Evolutionary conservation across 148 eudicot species (phyloP).

Genomic region (Chenopodium suecicum): DNA sequence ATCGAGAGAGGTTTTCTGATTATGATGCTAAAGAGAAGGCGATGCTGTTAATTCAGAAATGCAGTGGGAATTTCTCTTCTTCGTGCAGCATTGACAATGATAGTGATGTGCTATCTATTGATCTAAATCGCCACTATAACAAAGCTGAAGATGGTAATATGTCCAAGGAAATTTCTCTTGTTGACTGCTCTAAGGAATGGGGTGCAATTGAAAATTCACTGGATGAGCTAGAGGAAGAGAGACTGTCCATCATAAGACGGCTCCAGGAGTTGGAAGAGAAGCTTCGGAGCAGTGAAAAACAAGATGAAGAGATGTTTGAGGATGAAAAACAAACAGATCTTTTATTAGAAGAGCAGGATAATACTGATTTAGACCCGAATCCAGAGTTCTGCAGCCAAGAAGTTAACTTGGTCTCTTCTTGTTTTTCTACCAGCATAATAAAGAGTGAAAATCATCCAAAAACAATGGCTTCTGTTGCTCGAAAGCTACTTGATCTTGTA

Average conservation of each 20-base stretch:
- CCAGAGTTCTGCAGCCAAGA: constrained; percentile 28
- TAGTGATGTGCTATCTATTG: constrained; percentile 70
- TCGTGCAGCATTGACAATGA: constrained; percentile 77
- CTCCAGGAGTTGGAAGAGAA: constrained; percentile 89
- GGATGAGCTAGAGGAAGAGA: constrained; percentile 71
- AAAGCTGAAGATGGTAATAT: constrained; percentile 22
- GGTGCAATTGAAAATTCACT: constrained; percentile 46
- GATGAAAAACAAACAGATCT: constrained; percentile 38
- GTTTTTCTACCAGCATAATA: neutral
- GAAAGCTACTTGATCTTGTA: constrained; percentile 38
- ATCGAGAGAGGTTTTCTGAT: constrained; percentile 56
- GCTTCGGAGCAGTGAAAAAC: constrained; percentile 56
- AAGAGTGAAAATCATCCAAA: constrained; percentile 16
- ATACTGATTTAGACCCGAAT: constrained; percentile 18
- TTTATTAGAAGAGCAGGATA: constrained; percentile 25
- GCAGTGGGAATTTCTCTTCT: constrained; percentile 49
- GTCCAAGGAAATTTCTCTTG: constrained; percentile 40
- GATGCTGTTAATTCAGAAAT: constrained; percentile 41
- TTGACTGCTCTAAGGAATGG: constrained; percentile 35
- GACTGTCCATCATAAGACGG: constrained; percentile 67
- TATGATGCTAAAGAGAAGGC: constrained; percentile 59
- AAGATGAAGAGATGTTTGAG: constrained; percentile 30
- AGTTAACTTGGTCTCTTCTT: constrained; percentile 21
- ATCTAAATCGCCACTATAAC: constrained; percentile 37
- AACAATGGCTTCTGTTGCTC: constrained; percentile 30